Evolutionary conservation across 106 monocot genomes (phyloP).

Genomic region (Gastrodia elata): DNA sequence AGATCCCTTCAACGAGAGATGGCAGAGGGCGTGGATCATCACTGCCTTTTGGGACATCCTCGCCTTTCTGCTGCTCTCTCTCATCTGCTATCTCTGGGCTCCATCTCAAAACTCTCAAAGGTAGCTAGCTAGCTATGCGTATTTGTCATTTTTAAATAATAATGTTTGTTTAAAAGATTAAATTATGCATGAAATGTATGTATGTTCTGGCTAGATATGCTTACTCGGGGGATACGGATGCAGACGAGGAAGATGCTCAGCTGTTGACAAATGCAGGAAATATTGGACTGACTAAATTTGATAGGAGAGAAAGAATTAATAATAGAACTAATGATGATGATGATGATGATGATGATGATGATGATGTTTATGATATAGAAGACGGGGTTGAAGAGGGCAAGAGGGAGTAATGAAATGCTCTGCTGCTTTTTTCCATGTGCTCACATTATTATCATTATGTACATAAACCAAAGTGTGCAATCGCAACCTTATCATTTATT

Average conservation of each 20-base stretch:
- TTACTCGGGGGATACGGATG: conserved; percentile 75
- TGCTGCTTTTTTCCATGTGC: not conserved
- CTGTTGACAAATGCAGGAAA: conserved; percentile 55
- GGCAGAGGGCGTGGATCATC: conserved; percentile 98
- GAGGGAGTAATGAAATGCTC: conserved; percentile 45
- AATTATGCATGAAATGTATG: not conserved
- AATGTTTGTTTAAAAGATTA: no score
- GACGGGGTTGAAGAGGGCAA: conserved; percentile 78
- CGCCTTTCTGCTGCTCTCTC: conserved; percentile 57
- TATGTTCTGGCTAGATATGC: conserved; percentile 56
- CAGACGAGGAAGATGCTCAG: conserved; percentile 73
- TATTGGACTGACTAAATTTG: conserved; percentile 50
- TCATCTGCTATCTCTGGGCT: conserved; percentile 83
- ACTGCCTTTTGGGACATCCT: conserved; percentile 91
- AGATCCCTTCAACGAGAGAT: conserved; percentile 85
- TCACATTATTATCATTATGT: no score
- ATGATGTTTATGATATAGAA: conserved; percentile 22
- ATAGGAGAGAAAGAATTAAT: conserved; percentile 47
- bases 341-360: conserved; percentile 13
- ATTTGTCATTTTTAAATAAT: no score
- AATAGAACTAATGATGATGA: no score
- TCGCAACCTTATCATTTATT: no score
- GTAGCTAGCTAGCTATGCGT: no score
- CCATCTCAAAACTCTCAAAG: conserved; percentile 94
- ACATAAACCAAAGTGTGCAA: no score